phyloP scores from a whole-genome alignment of 1,284 basidiomycete genomes.

The Melampsora americana region DNA sequence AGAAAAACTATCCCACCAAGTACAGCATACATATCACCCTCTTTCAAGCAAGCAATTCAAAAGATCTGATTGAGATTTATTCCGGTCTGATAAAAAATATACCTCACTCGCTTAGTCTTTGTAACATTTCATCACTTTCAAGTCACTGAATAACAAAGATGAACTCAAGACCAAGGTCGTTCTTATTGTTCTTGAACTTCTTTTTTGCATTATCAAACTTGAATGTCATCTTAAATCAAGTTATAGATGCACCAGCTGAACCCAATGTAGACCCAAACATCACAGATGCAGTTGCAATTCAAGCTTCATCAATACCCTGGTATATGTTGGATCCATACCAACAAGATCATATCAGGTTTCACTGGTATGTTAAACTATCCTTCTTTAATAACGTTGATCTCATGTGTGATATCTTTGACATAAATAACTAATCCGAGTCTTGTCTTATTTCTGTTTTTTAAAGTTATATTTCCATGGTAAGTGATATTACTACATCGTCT shows the following conservation, averaged over 20 bases:
- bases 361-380: constrained; percentile 15
- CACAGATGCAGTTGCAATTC: constrained; percentile 16
- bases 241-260: constrained; percentile 2
- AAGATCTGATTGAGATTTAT: no score
- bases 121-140: no score
- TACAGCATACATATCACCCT: no score
- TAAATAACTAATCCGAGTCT: no score
- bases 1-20: no score
- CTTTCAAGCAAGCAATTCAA: no score
- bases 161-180: no score
- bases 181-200: no score
- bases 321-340: constrained; percentile 17
- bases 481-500: no score
- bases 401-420: background rate
- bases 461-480: constrained; percentile 43
- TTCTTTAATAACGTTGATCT: background rate
- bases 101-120: no score
- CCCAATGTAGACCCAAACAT: constrained; percentile 1
- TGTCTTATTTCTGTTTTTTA: constrained; percentile 9
- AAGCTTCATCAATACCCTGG: constrained; percentile 8
- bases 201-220: constrained; percentile 3
- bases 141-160: no score
- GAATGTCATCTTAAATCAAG: constrained; percentile 5
- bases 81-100: no score
- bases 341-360: constrained; percentile 38